These are phyloP conservation scores for Rhododendron henanense DNA, from an alignment of 148 eudicot genomes.

Conservation along the genomic window DNA sequence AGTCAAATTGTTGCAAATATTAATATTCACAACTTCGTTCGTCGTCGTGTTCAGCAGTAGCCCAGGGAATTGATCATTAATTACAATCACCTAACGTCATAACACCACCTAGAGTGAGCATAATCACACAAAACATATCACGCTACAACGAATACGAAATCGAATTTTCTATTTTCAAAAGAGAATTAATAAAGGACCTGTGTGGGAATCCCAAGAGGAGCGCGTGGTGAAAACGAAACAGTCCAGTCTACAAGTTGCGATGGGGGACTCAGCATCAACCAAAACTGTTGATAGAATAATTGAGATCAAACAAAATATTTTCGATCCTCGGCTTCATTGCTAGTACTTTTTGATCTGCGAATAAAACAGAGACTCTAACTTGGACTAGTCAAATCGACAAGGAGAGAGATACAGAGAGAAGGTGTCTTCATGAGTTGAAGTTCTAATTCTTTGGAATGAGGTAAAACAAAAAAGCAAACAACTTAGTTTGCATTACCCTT, in stretches of 20 bases:
- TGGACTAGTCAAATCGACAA: background rate
- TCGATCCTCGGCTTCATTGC: background rate
- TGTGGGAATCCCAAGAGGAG: background rate
- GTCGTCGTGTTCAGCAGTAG: slow-evolving; percentile 21
- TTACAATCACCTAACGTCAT: slow-evolving; percentile 17
- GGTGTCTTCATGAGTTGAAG: background rate
- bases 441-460: too few relatives aligned
- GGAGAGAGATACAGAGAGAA: background rate
- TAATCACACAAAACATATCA: background rate
- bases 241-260: background rate
- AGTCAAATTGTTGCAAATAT: slow-evolving; percentile 21
- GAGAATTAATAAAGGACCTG: background rate
- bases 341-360: background rate
- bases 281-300: background rate
- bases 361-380: background rate
- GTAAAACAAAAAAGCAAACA: too few relatives aligned
- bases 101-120: background rate
- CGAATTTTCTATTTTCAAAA: background rate
- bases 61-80: slow-evolving; percentile 24
- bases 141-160: background rate
- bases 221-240: background rate
- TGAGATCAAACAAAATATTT: background rate
- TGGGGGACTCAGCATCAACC: background rate
- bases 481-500: too few relatives aligned
- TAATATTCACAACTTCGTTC: slow-evolving; percentile 14